phyloP scores from a whole-genome alignment of 495 filamentous ascomycete species.

The Penicillium canescens region DNA sequence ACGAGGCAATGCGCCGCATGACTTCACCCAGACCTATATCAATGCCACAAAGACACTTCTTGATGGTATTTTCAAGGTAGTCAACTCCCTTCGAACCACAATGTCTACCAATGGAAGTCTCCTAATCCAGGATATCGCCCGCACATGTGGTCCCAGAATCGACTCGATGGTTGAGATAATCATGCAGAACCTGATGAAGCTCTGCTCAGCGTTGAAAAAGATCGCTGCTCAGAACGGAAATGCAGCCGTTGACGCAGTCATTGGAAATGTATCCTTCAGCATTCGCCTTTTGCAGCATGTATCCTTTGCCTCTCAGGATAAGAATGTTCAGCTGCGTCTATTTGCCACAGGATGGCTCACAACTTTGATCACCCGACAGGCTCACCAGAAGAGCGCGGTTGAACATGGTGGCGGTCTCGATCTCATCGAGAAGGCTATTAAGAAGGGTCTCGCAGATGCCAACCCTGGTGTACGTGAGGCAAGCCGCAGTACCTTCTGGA shows the following conservation, averaged over 20 bases:
- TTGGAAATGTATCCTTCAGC: constrained; percentile 76
- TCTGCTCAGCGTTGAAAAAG: constrained; percentile 85
- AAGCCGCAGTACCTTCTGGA: constrained; percentile 84
- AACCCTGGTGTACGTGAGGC: constrained; percentile 85
- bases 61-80: constrained; percentile 87
- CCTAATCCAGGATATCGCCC: constrained; percentile 83
- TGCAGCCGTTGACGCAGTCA: constrained; percentile 69
- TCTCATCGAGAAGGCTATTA: constrained; percentile 81
- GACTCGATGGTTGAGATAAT: constrained; percentile 90
- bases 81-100: constrained; percentile 85
- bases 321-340: constrained; percentile 80
- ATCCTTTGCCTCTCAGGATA: constrained; percentile 77
- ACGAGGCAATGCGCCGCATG: constrained; percentile 79
- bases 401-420: constrained; percentile 84
- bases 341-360: constrained; percentile 83
- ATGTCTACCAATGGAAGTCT: constrained; percentile 82
- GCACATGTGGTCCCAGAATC: constrained; percentile 69
- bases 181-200: constrained; percentile 84
- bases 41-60: constrained; percentile 69
- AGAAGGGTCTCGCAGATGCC: constrained; percentile 79
- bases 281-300: constrained; percentile 81
- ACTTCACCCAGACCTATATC: constrained; percentile 70
- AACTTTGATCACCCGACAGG: constrained; percentile 75
- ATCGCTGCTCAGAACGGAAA: constrained; percentile 81
- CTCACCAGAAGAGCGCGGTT: constrained; percentile 73